Evolutionary conservation across 73 alveolate genomes (phyloP), one percentile per base, ranked within the genome.

Genomic region (Paramecium primaurelia): DNA sequence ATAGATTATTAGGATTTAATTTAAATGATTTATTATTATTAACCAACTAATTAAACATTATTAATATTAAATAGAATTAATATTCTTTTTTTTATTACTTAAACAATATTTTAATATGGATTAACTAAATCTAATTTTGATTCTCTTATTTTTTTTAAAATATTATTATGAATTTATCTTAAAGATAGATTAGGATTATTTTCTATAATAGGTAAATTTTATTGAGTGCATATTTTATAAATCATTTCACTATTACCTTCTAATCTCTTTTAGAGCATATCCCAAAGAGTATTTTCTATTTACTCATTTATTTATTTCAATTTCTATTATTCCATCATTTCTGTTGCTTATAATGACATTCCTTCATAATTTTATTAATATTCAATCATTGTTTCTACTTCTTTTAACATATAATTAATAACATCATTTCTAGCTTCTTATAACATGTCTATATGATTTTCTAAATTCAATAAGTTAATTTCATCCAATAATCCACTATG

Each of bases 371-470:
- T 89, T n/a, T 89, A 83, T 71, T 89, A 73, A 37, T 45, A 89
- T 71, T 89, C 94, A 18, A 34, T 71, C 84, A 58, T 85, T 20
- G 58, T 38, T 8, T 89, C 54, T 5, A 89, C 94, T 71, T 71
- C 85, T 34, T 47, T 69, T 12, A 89, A 25, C 94, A 89, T 89
- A 22, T 71, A 71, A 42, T 77, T 83, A 20, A 89, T 89, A n/a
- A 89, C 59, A 40, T 89, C 90, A 73, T 89, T 89, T 47, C 94
- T 77, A 30, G 94, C 88, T 16, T 77, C 88, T 54, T 73, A 6
- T 11, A 89, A 71, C 86, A 77, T 83, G 8, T 89, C 45, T 8
- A 89, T 71, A 22, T 87, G 93, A 40, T 59, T 20, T 42, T 71
- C 84, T 20, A 89, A 38, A 47, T 89, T 44, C 30, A 37, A 59